Evolutionary conservation across 768 basidiomycete species (phyloP), one percentile per base, ranked within the genome.

Genomic region (Lactarius pseudohatsudake): DNA sequence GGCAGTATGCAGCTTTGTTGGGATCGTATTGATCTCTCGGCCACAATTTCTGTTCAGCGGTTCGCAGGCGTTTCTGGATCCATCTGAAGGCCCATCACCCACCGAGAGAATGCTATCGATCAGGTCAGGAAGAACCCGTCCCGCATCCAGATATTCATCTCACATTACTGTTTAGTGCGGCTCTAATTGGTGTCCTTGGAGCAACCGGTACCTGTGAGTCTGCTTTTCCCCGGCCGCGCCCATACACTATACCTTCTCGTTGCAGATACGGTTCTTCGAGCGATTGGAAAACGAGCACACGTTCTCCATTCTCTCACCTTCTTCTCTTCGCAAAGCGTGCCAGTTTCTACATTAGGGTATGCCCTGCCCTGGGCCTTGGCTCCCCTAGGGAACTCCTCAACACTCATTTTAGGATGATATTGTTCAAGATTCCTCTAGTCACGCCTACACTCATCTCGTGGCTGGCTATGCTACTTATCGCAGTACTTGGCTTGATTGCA

Each of bases 11-110:
- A 89, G 91, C 74, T 80, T 96, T 34, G 43, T 83, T 9, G 94
- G 94, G 0, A 92, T 94, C 13, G 74, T 95, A 15, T 79, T 94
- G 5, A 92, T 97, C 59, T 90, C 93, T 9, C 81, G 91, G 36
- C 94, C 94, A 0, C 77, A 82, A 0, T 85, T 86, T 59, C 70
- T 97, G 6, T 96, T 97, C 70, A 89, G 88, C 2, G 43, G 57
- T 47, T 59, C 43, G 34, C 57, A 10, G 67, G 20, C 18, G 20
- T 45, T 26, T 15, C 55, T 11, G n/a, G 28, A 32, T 7, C 65
- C 50, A 1, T 59, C 61, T 20, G 62, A 68, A 15, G 68, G 38
- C 10, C 15, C 16, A 40, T 10, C 38, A 7, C 74, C 71, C 13
- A 70, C 61, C n/a, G 75, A 79, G 72, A 76, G 92, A 57, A 73